Percentiles rank a stretch among this genome's conserved stretches.
These are phyloP conservation scores for Microcyclospora pomicola DNA, from an alignment of 2,329 filamentous ascomycete species.

Conservation along the genomic window DNA sequence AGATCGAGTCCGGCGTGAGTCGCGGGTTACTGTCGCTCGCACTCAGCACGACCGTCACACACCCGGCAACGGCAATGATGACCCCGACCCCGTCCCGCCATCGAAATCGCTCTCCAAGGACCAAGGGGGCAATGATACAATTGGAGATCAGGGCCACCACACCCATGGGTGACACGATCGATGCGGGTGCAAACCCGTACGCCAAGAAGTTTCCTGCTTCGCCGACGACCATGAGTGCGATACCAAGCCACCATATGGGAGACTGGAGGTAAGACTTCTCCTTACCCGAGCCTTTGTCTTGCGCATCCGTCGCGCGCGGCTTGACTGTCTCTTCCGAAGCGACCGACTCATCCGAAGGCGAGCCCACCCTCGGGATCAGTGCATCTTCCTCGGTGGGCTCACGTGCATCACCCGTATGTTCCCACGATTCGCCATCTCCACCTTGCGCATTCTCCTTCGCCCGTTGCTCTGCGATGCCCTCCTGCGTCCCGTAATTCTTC, in stretches of 20 bases:
- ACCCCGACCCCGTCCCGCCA: conserved; percentile 78
- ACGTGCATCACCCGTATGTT: no score
- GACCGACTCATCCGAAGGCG: conserved; percentile 11
- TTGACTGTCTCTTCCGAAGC: conserved; percentile 25
- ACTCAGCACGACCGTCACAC: conserved; percentile 83
- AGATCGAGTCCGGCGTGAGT: conserved; percentile 79
- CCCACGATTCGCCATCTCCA: conserved; percentile 1
- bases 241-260: conserved; percentile 92
- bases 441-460: conserved; percentile 10
- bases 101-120: conserved; percentile 85
- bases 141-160: conserved; percentile 96
- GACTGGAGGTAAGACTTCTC: conserved; percentile 71
- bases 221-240: conserved; percentile 80
- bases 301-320: conserved; percentile 25
- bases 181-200: conserved; percentile 93
- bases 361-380: conserved; percentile 38
- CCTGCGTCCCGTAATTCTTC: conserved; percentile 32
- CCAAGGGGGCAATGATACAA: conserved; percentile 85
- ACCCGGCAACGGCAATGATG: conserved; percentile 70
- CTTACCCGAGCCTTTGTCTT: conserved; percentile 21
- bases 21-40: conserved; percentile 82
- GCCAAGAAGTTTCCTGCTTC: conserved; percentile 95
- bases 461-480: conserved; percentile 21
- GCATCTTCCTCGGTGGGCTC: conserved; percentile 36
- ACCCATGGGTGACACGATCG: conserved; percentile 88